phyloP scores from a whole-genome alignment of 768 basidiomycete genomes.

The Naganishia friedmannii region DNA sequence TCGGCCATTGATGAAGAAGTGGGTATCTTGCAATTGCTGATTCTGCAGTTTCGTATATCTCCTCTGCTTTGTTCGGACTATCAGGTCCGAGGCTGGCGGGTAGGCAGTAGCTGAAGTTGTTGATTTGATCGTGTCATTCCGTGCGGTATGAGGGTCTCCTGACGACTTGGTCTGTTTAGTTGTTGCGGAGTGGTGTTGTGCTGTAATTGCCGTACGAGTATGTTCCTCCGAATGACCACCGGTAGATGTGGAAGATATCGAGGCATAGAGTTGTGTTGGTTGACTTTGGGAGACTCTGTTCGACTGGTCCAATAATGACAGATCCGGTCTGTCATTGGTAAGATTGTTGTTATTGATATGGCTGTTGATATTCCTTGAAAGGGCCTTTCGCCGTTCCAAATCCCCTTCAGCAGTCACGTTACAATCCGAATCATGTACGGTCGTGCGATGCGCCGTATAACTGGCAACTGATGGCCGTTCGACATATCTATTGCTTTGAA shows the following conservation, averaged over 20 bases:
- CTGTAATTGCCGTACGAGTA: not conserved
- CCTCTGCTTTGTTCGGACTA: constrained; percentile 13
- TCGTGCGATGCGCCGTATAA: not conserved
- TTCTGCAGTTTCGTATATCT: constrained; percentile 40
- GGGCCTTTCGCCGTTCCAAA: not conserved
- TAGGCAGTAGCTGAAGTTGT: not conserved
- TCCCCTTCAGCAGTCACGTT: not conserved
- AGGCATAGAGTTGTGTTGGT: not conserved
- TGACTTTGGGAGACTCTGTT: not conserved
- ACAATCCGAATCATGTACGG: not conserved
- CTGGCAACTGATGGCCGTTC: not conserved
- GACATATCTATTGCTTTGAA: not conserved
- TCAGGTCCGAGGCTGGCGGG: not conserved
- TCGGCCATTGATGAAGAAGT: constrained; percentile 62
- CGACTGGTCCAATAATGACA: too few relatives aligned
- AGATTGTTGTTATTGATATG: not conserved
- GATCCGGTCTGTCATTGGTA: too few relatives aligned
- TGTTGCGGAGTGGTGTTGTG: not conserved
- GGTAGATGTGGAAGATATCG: not conserved
- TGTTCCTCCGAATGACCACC: not conserved
- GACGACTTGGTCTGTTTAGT: not conserved
- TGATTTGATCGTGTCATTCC: not conserved
- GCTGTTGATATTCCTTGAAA: not conserved
- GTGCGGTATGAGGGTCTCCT: not conserved
- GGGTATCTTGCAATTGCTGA: constrained; percentile 54